Evolutionary conservation across 139 green algal genomes (phyloP), one percentile per base, ranked within the genome.

Genomic region (Coccomyxa sp.): DNA sequence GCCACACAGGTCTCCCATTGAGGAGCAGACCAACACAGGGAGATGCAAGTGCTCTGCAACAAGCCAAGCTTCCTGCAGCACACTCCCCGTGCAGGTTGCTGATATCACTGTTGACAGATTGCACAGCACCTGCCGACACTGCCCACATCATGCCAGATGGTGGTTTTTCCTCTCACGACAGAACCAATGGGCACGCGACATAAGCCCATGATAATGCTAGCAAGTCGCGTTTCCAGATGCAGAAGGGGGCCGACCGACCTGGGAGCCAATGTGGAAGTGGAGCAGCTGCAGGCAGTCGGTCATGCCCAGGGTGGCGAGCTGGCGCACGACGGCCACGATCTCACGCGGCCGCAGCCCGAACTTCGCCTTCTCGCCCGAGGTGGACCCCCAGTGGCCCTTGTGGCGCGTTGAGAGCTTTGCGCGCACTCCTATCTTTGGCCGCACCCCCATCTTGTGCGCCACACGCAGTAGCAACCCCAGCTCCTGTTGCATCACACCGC

Each of bases 201-300:
- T 51, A 51, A 51, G 38, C 38, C 38, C 38, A 51, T 51, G 38
- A 3, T 51, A 7, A 51, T 51, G 38, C 38, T 51, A 51, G 38
- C 38, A 51, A 51, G 38, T 51, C 38, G 38, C 38, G 38, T 51
- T 51, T 51, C 38, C 38, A 51, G 38, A 51, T 51, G 38, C 38
- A 51, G 38, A 7, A 11, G 38, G 38, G 38, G 38, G 38, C 38
- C 38, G 38, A 79, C 38, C 38, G 38, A 79, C 81, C 83, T 94
- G 91, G 27, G 89, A 94, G 45, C 91, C 91, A 27, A 91, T 77
- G 79, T 94, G 91, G 83, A 94, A 94, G 90, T 94, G 91, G 17
- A 94, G 89, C 23, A 94, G 86, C 80, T 87, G 81, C 58, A 94
- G 87, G 87, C 88, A 91, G 77, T 88, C 88, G 30, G 93, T 87